phyloP scores from a whole-genome alignment of 169 alveolate species.

The Eimeria sp. region DNA sequence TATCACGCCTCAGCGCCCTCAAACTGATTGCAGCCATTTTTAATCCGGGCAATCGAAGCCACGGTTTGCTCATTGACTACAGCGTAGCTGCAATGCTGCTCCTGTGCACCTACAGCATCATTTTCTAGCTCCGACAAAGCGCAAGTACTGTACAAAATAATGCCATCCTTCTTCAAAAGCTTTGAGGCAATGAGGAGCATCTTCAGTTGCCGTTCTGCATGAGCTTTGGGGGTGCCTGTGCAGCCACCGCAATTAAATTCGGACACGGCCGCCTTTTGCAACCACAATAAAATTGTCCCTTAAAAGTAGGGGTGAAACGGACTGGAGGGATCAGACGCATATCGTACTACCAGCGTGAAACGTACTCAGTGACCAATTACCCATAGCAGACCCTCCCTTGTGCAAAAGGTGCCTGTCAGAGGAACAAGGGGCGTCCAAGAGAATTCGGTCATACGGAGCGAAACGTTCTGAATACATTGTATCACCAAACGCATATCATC shows the following conservation, averaged over 20 bases:
- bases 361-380: constrained; percentile 77
- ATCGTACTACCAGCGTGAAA: background rate
- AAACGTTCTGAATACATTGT: constrained; percentile 72
- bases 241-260: constrained; percentile 33
- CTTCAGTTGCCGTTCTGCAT: constrained; percentile 84
- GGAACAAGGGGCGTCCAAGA: constrained; percentile 89
- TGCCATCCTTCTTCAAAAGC: constrained; percentile 82
- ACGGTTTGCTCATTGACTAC: background rate
- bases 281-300: background rate
- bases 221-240: constrained; percentile 81
- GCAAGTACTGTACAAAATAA: constrained; percentile 86
- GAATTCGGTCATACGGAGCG: constrained; percentile 81
- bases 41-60: background rate
- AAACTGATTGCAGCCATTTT: background rate
- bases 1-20: background rate
- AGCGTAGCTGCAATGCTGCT: background rate
- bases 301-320: background rate
- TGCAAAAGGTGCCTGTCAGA: constrained; percentile 86
- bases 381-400: constrained; percentile 65
- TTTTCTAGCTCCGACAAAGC: constrained; percentile 85
- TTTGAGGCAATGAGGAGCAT: constrained; percentile 77
- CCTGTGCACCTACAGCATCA: constrained; percentile 73
- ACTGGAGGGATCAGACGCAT: background rate
- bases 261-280: background rate
- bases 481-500: background rate